Conservation (phyloP, 2,329 filamentous ascomycete species). For the Trichophyton benhamiae region DNA sequence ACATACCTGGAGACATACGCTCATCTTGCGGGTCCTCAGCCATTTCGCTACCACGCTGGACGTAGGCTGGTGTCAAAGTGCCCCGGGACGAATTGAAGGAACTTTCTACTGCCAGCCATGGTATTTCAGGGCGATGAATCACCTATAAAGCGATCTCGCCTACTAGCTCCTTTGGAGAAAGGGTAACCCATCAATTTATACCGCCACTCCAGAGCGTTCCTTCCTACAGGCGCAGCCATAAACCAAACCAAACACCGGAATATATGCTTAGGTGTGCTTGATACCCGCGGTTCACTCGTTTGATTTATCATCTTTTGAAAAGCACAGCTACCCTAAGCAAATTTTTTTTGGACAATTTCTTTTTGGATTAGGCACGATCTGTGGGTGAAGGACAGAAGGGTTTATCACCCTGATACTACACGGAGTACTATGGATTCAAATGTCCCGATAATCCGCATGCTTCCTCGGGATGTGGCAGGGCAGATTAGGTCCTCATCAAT, state of each 20-base stretch:
- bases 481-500: slow-evolving; percentile 77
- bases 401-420: no score
- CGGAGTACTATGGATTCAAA: neutral
- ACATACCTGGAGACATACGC: no score
- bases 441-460: slow-evolving; percentile 30
- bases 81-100: neutral
- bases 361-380: neutral
- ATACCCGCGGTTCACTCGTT: neutral
- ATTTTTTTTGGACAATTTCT: neutral
- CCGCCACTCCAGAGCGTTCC: neutral
- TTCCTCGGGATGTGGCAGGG: slow-evolving; percentile 58
- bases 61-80: neutral
- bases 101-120: neutral
- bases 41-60: neutral
- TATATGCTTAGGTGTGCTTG: no score
- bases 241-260: no score
- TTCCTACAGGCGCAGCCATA: neutral
- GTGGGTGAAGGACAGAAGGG: neutral
- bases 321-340: neutral
- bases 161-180: neutral
- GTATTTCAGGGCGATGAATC: neutral
- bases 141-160: neutral
- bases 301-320: neutral
- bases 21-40: neutral
- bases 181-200: neutral